Evolutionary conservation across 345 rosid genomes (phyloP), one percentile per base, ranked within the genome.

Genomic region (Eucalyptus cladocalyx): DNA sequence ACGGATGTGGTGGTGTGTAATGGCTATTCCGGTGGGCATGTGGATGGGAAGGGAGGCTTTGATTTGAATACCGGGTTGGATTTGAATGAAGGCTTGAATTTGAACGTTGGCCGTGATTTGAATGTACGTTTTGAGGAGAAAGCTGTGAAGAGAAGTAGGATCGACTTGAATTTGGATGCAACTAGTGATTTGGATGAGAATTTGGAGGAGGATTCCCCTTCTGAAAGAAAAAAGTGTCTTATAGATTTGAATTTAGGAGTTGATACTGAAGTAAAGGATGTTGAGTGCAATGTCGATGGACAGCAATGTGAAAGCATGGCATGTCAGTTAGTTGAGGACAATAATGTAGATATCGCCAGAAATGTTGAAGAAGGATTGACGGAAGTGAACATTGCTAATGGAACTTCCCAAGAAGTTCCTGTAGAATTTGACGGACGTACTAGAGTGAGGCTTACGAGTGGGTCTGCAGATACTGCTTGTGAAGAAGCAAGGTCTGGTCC

Each of bases 231-330:
- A 90, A 95, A 92, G 86, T 90, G 93, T 28, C 89, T 92, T 50
- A 95, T 98, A 91, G 99, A 97, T 96, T 95, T 97, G 93, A 98
- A 98, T 93, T 89, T 96, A 91, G 97, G 92, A 53, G 91, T 92
- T 76, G 94, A 93, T 85, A 92, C 89, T 56, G 98, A 94, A 58
- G 88, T 37, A 60, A 92, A 92, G 89, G 96, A 94, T 86, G 93
- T 17, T 21, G 92, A 88, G 91, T 58, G 54, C 89, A 91, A 60
- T 40, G 62, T 14, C 88, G 89, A 42, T 17, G 93, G 90, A 69
- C 88, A 88, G 53, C 72, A 43, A 69, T 90, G 89, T 28, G 92
- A 92, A 48, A 72, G 54, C 37, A 43, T 86, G 80, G 28, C 86
- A 42, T 90, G 72, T 90, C 93, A 88, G 72, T 92, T 90, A 53